phyloP scores from a whole-genome alignment of 1,139 yeast genomes.

The Kodamaea sp. region DNA sequence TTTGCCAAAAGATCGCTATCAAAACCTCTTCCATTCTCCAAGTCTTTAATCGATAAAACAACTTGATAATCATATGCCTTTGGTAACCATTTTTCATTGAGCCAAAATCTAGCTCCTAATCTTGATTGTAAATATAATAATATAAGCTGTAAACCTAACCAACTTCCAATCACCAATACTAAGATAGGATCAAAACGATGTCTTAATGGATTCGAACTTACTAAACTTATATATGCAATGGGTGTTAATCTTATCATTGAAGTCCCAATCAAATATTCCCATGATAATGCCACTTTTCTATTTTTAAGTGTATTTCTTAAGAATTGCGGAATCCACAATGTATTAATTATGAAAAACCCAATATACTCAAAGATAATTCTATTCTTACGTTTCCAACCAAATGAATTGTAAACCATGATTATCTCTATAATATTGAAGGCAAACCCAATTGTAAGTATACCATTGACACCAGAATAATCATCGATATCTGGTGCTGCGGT shows the following conservation, averaged over 20 bases:
- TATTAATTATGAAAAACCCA: conserved; percentile 51
- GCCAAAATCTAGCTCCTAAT: conserved; percentile 79
- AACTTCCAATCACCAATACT: conserved; percentile 40
- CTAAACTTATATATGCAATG: conserved; percentile 54
- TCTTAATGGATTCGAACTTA: conserved; percentile 42
- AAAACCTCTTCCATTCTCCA: conserved; percentile 50
- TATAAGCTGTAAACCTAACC: conserved; percentile 56
- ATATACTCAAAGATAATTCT: conserved; percentile 58
- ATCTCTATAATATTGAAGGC: conserved; percentile 56
- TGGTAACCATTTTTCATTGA: conserved; percentile 71
- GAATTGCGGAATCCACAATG: conserved; percentile 91
- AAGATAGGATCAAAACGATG: conserved; percentile 56
- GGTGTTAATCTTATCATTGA: conserved; percentile 64
- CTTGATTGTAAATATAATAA: conserved; percentile 58
- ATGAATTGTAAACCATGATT: conserved; percentile 54
- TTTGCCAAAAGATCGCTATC: conserved; percentile 34
- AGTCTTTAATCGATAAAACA: conserved; percentile 52
- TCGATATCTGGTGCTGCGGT: conserved; percentile 25
- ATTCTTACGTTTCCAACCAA: conserved; percentile 59
- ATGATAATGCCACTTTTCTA: conserved; percentile 58
- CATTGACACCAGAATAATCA: conserved; percentile 57
- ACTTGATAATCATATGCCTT: conserved; percentile 82
- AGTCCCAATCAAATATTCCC: conserved; percentile 70
- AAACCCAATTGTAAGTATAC: conserved; percentile 60
- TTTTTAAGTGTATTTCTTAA: conserved; percentile 74